These are phyloP conservation scores for Candida coleopterorum DNA, from an alignment of 805 yeast species.

Conservation along the genomic window DNA sequence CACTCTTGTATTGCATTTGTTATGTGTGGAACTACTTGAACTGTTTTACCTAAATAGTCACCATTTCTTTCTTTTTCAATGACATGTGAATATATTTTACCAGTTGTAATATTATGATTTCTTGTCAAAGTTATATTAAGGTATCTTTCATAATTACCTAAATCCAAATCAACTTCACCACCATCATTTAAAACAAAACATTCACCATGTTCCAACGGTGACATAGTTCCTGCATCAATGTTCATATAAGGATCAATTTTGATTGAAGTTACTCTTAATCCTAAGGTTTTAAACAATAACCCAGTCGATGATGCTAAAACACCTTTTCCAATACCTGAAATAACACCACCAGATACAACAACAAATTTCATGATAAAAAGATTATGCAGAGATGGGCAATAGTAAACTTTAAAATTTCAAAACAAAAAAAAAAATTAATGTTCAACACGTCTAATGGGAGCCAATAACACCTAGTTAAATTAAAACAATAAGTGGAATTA, in stretches of 20 bases:
- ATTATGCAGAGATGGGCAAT: conserved; percentile 1
- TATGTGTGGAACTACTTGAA: conserved; percentile 97
- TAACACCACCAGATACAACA: conserved; percentile 98
- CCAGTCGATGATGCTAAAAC: conserved; percentile 98
- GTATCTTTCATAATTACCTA: conserved; percentile 97
- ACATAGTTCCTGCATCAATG: conserved; percentile 99
- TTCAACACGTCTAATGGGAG: too few species aligned
- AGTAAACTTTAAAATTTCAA: neutral
- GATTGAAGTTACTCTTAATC: conserved; percentile 92
- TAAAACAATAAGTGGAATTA: too few species aligned
- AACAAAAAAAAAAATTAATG: too few species aligned
- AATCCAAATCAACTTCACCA: conserved; percentile 97
- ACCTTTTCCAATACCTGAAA: conserved; percentile 99
- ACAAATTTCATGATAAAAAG: conserved; percentile 81
- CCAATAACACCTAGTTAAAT: neutral
- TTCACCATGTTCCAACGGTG: conserved; percentile 98
- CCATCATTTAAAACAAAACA: conserved; percentile 98
- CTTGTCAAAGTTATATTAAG: conserved; percentile 86
- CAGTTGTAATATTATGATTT: conserved; percentile 97
- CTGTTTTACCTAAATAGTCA: conserved; percentile 98
- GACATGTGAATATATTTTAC: conserved; percentile 91
- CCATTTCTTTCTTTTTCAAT: conserved; percentile 95
- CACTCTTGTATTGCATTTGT: conserved; percentile 98
- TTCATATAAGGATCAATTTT: conserved; percentile 99
- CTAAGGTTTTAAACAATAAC: conserved; percentile 85